Conservation (phyloP, 2,329 filamentous ascomycete genomes). For the Fonsecaea nubica region DNA sequence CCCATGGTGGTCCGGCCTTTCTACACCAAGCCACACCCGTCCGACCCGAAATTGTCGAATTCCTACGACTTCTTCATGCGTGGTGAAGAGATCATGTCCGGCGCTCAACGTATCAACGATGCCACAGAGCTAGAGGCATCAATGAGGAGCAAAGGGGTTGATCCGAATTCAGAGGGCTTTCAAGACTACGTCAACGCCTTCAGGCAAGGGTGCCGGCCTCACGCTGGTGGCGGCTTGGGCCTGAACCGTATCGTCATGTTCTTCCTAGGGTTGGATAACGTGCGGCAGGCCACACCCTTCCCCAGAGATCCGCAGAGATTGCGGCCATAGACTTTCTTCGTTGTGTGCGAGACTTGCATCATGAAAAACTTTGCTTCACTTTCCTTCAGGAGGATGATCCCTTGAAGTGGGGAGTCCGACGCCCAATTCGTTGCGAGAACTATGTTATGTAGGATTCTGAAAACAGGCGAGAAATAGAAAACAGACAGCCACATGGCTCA, state of each 20-base stretch:
- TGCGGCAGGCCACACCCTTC: conserved; percentile 67
- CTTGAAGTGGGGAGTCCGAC: neutral
- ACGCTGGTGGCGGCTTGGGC: conserved; percentile 70
- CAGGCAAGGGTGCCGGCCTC: conserved; percentile 68
- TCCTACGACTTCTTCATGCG: conserved; percentile 75
- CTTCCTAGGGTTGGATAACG: conserved; percentile 69
- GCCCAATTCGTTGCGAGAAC: neutral
- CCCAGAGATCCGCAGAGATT: conserved; percentile 67
- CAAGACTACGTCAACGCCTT: conserved; percentile 70
- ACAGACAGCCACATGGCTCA: neutral
- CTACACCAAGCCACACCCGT: conserved; percentile 82
- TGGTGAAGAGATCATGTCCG: conserved; percentile 72
- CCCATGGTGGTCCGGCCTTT: conserved; percentile 86
- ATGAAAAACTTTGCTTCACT: neutral
- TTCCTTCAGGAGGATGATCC: neutral
- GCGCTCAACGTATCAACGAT: conserved; percentile 70
- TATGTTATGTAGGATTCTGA: neutral
- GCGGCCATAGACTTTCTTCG: conserved; percentile 46
- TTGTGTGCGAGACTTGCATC: neutral
- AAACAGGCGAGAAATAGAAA: neutral
- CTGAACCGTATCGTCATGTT: conserved; percentile 72
- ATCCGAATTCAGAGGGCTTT: conserved; percentile 65
- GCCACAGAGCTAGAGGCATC: conserved; percentile 63
- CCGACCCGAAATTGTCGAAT: conserved; percentile 70
- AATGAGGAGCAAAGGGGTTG: conserved; percentile 65